Evolutionary conservation across 2,329 filamentous ascomycete genomes (phyloP).

Genomic region (Colletotrichum sansevieriae): DNA sequence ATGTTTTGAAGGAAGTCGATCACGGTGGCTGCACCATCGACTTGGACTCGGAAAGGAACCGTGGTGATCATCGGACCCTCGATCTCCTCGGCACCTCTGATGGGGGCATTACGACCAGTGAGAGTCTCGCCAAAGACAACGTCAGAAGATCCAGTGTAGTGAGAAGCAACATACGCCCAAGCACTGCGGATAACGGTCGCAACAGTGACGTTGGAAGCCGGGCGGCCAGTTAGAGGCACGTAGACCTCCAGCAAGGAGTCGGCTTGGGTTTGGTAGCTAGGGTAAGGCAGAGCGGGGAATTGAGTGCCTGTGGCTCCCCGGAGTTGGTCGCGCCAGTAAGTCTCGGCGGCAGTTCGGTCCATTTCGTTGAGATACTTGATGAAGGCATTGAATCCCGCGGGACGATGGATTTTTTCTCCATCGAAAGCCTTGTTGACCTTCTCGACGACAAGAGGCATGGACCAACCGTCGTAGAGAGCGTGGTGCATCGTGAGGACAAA

Average conservation of each 20-base stretch:
- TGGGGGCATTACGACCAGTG: slow-evolving; percentile 66
- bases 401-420: slow-evolving; percentile 48
- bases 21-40: slow-evolving; percentile 58
- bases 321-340: slow-evolving; percentile 62
- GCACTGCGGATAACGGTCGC: slow-evolving; percentile 70
- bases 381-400: slow-evolving; percentile 62
- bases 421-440: slow-evolving; percentile 61
- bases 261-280: slow-evolving; percentile 62
- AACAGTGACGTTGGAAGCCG: slow-evolving; percentile 59
- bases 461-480: slow-evolving; percentile 70
- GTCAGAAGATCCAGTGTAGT: slow-evolving; percentile 65
- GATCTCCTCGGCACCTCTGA: slow-evolving; percentile 65
- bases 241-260: slow-evolving; percentile 68
- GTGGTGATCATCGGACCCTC: slow-evolving; percentile 73
- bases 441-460: slow-evolving; percentile 63
- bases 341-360: slow-evolving; percentile 56
- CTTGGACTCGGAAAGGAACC: slow-evolving; percentile 65
- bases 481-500: slow-evolving; percentile 70
- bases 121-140: slow-evolving; percentile 72
- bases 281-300: slow-evolving; percentile 62
- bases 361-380: slow-evolving; percentile 60
- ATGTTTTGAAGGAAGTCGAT: slow-evolving; percentile 67
- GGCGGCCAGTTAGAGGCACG: slow-evolving; percentile 53
- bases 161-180: slow-evolving; percentile 68
- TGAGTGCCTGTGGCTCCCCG: slow-evolving; percentile 59